Conservation (phyloP, 768 basidiomycete species). For the Nidularia sp. region DNA sequence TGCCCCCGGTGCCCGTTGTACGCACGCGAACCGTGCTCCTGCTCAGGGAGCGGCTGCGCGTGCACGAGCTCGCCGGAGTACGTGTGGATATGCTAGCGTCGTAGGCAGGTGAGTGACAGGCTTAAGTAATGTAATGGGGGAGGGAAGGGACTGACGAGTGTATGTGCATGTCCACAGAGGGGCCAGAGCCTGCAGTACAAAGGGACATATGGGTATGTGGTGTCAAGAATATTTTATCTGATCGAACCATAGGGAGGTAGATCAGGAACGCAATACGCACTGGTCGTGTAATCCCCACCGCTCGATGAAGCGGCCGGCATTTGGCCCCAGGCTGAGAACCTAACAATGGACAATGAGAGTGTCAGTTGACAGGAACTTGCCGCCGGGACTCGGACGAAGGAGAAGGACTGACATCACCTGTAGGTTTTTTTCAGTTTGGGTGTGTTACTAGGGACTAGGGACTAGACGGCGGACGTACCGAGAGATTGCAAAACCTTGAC, state of each 20-base stretch:
- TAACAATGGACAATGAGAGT: not conserved
- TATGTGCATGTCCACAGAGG: not conserved
- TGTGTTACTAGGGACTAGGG: not conserved
- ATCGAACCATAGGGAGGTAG: not conserved
- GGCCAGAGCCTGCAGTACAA: not conserved
- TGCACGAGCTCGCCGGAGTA: not conserved
- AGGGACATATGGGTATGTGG: not conserved
- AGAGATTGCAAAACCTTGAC: not conserved
- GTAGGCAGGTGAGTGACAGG: not conserved
- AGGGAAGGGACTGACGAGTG: not conserved
- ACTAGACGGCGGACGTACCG: not conserved
- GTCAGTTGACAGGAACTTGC: no score
- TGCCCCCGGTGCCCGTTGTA: slow-evolving; percentile 20
- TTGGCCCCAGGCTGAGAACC: not conserved
- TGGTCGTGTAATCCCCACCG: slow-evolving; percentile 2
- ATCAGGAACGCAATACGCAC: not conserved
- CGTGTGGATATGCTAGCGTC: not conserved
- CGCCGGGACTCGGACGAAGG: not conserved
- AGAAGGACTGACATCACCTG: not conserved
- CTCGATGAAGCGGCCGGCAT: slow-evolving; percentile 2
- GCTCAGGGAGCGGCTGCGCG: slow-evolving; percentile 2
- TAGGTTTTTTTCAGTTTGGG: not conserved
- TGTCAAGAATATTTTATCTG: not conserved
- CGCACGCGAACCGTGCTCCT: not conserved
- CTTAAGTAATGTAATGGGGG: not conserved